Conservation (phyloP, 169 alveolate species). For the Plasmodium sp. region DNA sequence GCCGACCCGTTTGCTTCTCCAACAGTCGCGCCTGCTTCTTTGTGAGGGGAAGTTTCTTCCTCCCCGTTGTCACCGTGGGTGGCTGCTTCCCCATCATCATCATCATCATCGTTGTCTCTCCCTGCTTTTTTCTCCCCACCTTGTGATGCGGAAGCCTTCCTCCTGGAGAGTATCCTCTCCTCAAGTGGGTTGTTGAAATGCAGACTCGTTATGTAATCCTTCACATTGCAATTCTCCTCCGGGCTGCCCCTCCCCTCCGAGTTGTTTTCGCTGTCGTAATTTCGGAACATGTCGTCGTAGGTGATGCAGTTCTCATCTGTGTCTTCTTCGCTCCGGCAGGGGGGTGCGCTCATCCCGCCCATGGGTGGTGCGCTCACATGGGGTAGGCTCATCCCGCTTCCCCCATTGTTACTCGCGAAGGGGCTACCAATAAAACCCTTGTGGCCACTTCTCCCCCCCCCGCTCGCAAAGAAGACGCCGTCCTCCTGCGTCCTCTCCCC, state of each 20-base stretch:
- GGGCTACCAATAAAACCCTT: too few species aligned
- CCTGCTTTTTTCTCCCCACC: background rate
- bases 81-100: background rate
- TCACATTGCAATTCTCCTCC: background rate
- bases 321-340: conserved; percentile 1
- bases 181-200: conserved; percentile 3
- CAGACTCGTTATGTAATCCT: conserved; percentile 13
- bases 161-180: background rate
- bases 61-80: background rate
- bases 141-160: background rate
- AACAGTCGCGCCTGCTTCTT: background rate
- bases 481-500: background rate
- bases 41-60: background rate
- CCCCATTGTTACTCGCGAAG: too few species aligned
- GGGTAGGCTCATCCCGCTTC: too few species aligned
- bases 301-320: conserved; percentile 1
- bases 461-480: background rate
- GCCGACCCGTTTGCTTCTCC: background rate
- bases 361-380: background rate
- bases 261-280: conserved; percentile 3
- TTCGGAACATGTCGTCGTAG: conserved; percentile 28
- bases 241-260: background rate
- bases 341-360: background rate
- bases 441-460: background rate
- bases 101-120: background rate